Evolutionary conservation across 495 filamentous ascomycete species (phyloP), one percentile per base, ranked within the genome.

Genomic region (Hamigera avellanea): DNA sequence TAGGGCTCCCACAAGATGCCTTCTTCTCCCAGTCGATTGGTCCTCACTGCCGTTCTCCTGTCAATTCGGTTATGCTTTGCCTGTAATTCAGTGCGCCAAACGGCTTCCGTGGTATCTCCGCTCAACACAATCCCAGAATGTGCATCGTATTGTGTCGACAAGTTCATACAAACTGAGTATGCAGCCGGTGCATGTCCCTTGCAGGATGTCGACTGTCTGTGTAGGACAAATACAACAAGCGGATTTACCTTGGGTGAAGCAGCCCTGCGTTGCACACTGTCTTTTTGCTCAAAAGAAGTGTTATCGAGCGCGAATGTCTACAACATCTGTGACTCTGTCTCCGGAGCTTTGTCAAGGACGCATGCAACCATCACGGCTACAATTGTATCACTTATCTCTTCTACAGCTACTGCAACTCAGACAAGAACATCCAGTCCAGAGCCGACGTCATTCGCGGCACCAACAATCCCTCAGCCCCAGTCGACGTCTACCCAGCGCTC

Each of bases 241-340:
- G 78, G 77, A 19, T 78, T 78, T 39, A 83, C 81, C 0, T 37
- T 88, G 32, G 81, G 80, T 8, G 81, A 85, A 53, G 78, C 67
- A 6, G 76, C 72, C 7, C 49, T 82, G 37, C 68, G 71, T 40
- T 87, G 82, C 49, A 66, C 77, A 9, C 52, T 69, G 32, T 67
- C 69, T 1, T 33, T 43, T 15, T 75, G 70, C 33, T 39, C 58
- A 13, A 37, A 50, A 2, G 43, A 50, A 6, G 37, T 46, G 3
- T 35, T 50, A 10, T 21, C 23, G 19, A 15, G 14, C 8, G 45
- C 50, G 6, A 61, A 58, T 26, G 73, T 67, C 13, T 76, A 75
- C 45, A 51, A 57, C 33, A 77, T 83, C 52, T 85, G 80, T 42
- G 56, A 60, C 30, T 63, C 62, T 1, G 55, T 78, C 14, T 34